These are phyloP conservation scores for Citrullus amarus DNA, from an alignment of 306 rosid species.

Conservation along the genomic window DNA sequence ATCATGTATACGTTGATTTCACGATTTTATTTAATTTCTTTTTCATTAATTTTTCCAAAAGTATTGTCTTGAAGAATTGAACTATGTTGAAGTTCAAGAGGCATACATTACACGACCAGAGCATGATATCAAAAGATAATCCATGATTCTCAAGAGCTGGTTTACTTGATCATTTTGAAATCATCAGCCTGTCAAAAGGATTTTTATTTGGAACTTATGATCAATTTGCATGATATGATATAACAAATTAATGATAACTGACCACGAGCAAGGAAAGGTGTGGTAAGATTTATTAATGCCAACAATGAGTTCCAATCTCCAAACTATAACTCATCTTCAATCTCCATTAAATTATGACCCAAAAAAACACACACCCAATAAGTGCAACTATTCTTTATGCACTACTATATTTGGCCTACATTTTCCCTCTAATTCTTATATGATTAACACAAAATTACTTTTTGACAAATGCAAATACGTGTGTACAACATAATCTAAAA, in stretches of 20 bases:
- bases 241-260: slow-evolving; percentile 39
- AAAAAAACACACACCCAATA: too few relatives aligned
- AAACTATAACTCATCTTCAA: too few relatives aligned
- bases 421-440: neutral
- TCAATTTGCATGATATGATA: neutral
- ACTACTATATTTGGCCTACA: neutral
- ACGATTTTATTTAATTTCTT: too few relatives aligned
- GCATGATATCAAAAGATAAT: slow-evolving; percentile 35
- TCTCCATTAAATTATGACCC: too few relatives aligned
- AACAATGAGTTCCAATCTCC: too few relatives aligned
- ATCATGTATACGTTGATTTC: too few relatives aligned
- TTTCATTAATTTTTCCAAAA: too few relatives aligned
- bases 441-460: neutral
- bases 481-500: too few relatives aligned
- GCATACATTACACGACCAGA: slow-evolving; percentile 11
- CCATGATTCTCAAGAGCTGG: slow-evolving; percentile 78
- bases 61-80: slow-evolving; percentile 18
- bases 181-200: slow-evolving; percentile 62
- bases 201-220: neutral
- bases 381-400: neutral
- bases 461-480: neutral
- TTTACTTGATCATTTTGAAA: slow-evolving; percentile 60
- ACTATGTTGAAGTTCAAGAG: slow-evolving; percentile 46
- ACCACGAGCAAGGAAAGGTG: slow-evolving; percentile 53
- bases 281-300: neutral